Conservation (phyloP, 257 asterid genomes). For the Salvia splendens region DNA sequence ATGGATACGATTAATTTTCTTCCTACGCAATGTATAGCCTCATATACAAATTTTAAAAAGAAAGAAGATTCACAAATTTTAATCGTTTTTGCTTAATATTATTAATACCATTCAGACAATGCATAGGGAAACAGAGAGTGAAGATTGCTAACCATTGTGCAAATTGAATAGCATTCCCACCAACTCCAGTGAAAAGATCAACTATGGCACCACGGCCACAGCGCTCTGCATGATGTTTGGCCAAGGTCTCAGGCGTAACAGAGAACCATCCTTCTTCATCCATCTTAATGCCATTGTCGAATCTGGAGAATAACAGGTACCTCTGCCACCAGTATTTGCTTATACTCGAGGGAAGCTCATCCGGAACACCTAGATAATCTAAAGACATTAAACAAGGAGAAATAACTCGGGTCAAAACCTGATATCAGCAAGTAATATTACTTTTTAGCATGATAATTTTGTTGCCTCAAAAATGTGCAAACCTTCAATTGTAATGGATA, state of each 20-base stretch:
- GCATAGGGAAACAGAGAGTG: slow-evolving; percentile 3
- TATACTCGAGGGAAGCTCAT: slow-evolving; percentile 55
- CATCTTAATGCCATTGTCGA: slow-evolving; percentile 79
- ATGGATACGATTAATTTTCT: slow-evolving; percentile 13
- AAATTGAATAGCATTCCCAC: slow-evolving; percentile 94
- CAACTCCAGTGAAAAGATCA: slow-evolving; percentile 90
- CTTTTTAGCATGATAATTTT: not conserved
- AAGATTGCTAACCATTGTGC: slow-evolving; percentile 59
- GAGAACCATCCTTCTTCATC: slow-evolving; percentile 99
- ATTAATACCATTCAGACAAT: not conserved
- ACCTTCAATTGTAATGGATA: slow-evolving; percentile 57
- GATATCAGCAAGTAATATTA: slow-evolving; percentile 6
- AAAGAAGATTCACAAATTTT: no score
- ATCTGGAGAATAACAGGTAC: slow-evolving; percentile 73
- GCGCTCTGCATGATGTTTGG: slow-evolving; percentile 88
- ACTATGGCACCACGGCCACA: slow-evolving; percentile 70
- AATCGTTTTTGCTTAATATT: not conserved
- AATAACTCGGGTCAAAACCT: slow-evolving; percentile 10
- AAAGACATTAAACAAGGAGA: slow-evolving; percentile 25
- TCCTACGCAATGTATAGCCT: not conserved
- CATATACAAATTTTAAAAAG: no score
- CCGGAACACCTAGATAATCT: slow-evolving; percentile 46
- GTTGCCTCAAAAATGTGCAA: not conserved
- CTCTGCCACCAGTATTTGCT: slow-evolving; percentile 91
- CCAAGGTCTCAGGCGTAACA: slow-evolving; percentile 82